Percentiles rank a stretch among this genome's conserved stretches.
These are phyloP conservation scores for Singerocomus inundabilis DNA, from an alignment of 1,284 basidiomycete species.

Conservation along the genomic window DNA sequence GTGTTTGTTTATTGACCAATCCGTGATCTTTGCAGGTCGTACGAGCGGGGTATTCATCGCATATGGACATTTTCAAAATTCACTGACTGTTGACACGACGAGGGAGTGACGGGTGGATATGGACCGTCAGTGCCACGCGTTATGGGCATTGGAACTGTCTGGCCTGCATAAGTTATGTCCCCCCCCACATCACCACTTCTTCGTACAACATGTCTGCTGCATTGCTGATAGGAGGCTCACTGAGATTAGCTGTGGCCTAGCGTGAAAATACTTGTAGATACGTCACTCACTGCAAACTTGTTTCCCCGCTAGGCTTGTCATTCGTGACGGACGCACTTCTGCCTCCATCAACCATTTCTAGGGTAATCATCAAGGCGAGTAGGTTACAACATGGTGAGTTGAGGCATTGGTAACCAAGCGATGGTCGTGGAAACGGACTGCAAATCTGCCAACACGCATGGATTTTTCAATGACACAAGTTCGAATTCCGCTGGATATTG, in stretches of 20 bases:
- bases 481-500: too few species aligned
- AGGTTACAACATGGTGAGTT: too few species aligned
- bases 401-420: too few species aligned
- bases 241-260: background rate
- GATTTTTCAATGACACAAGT: too few species aligned
- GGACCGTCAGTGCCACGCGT: background rate
- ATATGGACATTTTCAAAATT: conserved; percentile 13
- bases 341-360: background rate
- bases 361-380: too few species aligned
- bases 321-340: background rate
- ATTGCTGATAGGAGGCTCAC: background rate
- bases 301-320: background rate
- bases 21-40: conserved; percentile 18
- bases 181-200: background rate
- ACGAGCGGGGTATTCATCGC: conserved; percentile 18
- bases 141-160: background rate
- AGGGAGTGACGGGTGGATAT: background rate
- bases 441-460: too few species aligned
- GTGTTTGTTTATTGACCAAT: conserved; percentile 8
- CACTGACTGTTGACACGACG: background rate
- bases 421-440: too few species aligned
- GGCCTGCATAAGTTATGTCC: background rate
- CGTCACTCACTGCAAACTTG: background rate
- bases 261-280: background rate
- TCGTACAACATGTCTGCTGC: background rate